phyloP scores from a whole-genome alignment of 176 grass and related monocot species.

The Aegilops speltoides region DNA sequence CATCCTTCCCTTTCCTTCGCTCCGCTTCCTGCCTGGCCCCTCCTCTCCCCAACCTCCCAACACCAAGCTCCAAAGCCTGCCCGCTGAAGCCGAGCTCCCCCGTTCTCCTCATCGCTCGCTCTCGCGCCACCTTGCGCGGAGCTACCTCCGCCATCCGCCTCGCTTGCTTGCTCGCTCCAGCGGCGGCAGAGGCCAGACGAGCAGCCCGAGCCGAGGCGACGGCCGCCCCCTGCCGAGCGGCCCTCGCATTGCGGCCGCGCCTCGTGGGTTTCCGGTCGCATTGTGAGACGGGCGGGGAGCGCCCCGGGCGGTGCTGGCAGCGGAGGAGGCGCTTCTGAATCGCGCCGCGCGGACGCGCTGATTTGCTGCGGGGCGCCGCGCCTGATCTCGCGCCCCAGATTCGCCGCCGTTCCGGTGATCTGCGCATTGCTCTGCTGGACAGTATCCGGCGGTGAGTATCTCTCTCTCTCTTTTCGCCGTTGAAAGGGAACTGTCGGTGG shows the following conservation, averaged over 20 bases:
- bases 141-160: not conserved
- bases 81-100: not conserved
- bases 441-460: not conserved
- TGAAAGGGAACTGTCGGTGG: slow-evolving; percentile 31
- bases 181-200: not conserved
- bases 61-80: not conserved
- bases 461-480: not conserved
- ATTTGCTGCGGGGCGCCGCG: not conserved
- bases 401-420: slow-evolving; percentile 25
- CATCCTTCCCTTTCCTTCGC: not conserved
- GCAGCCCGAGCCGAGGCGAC: not conserved
- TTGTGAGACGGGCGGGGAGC: not conserved
- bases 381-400: slow-evolving; percentile 15
- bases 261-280: not conserved
- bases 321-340: not conserved
- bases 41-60: not conserved
- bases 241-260: slow-evolving; percentile 5
- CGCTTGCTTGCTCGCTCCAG: not conserved
- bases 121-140: not conserved
- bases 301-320: not conserved
- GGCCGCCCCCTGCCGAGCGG: not conserved
- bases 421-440: not conserved
- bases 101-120: not conserved
- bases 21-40: not conserved
- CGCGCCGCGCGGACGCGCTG: not conserved